Evolutionary conservation across 2,329 filamentous ascomycete species (phyloP).

Genomic region (Dactylonectria estremocensis): DNA sequence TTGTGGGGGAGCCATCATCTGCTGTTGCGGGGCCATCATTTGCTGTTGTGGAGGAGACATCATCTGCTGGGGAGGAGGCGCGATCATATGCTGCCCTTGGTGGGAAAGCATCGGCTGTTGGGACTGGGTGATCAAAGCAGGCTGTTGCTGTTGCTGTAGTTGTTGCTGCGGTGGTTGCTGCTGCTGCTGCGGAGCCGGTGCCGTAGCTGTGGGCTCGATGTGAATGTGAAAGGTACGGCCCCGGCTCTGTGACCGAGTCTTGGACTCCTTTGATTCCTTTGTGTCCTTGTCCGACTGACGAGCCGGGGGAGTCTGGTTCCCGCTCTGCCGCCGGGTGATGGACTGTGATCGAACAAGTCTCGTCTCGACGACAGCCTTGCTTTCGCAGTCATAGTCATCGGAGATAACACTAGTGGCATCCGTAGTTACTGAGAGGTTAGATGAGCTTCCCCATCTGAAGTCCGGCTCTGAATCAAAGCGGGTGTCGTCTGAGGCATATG

Average conservation of each 20-base stretch:
- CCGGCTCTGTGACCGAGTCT: slow-evolving; percentile 45
- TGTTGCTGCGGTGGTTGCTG: slow-evolving; percentile 19
- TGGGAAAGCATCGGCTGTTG: slow-evolving; percentile 9
- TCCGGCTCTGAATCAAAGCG: slow-evolving; percentile 46
- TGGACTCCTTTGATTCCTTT: slow-evolving; percentile 38
- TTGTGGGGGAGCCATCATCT: not conserved
- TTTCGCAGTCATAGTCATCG: slow-evolving; percentile 43
- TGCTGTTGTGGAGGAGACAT: not conserved
- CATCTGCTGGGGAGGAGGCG: slow-evolving; percentile 4
- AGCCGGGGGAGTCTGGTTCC: slow-evolving; percentile 37
- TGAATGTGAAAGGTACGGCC: slow-evolving; percentile 49
- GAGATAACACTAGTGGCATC: slow-evolving; percentile 46
- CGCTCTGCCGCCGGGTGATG: slow-evolving; percentile 35
- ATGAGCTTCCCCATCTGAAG: slow-evolving; percentile 43
- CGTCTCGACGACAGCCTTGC: slow-evolving; percentile 32
- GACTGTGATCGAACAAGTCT: slow-evolving; percentile 41
- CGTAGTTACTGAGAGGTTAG: slow-evolving; percentile 42
- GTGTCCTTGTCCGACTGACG: slow-evolving; percentile 39
- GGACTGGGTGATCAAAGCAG: slow-evolving; percentile 9
- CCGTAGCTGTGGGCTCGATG: slow-evolving; percentile 43
- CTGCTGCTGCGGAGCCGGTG: slow-evolving; percentile 24
- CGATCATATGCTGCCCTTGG: not conserved
- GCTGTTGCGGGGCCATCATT: not conserved
- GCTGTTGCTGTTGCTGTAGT: slow-evolving; percentile 12
- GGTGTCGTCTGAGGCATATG: slow-evolving; percentile 45